Evolutionary conservation across 768 basidiomycete species (phyloP).

Genomic region (Lactifluus subvellereus): DNA sequence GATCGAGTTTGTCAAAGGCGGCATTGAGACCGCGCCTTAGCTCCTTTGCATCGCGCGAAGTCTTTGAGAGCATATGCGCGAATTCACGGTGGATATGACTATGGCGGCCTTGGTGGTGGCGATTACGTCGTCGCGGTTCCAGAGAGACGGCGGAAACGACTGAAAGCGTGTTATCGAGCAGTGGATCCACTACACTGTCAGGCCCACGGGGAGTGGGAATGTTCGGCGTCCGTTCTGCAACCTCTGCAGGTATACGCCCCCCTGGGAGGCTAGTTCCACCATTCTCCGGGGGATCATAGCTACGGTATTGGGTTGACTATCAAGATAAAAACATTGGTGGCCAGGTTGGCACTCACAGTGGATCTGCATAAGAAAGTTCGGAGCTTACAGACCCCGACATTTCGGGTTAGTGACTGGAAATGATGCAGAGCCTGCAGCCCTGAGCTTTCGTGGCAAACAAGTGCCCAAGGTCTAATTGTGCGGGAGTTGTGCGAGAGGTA

Average conservation of each 20-base stretch:
- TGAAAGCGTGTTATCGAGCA: conserved; percentile 15
- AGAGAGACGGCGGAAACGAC: conserved; percentile 20
- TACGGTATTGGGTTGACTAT: conserved; percentile 6
- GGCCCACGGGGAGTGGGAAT: background rate
- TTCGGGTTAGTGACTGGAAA: background rate
- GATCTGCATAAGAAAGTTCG: conserved; percentile 11
- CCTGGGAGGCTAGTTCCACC: background rate
- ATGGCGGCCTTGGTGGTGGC: conserved; percentile 13
- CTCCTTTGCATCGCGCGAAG: conserved; percentile 27
- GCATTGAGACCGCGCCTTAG: conserved; percentile 27
- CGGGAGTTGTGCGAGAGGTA: no score
- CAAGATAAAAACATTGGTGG: conserved; percentile 9
- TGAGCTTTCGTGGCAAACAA: no score
- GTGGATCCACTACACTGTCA: background rate
- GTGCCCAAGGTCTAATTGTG: no score
- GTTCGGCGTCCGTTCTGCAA: background rate
- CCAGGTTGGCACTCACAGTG: conserved; percentile 12
- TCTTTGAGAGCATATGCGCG: conserved; percentile 21
- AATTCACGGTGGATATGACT: conserved; percentile 21
- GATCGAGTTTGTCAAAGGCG: conserved; percentile 34
- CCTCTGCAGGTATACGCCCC: background rate
- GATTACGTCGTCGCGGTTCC: conserved; percentile 22
- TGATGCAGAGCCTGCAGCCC: no score
- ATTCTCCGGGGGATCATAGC: background rate
- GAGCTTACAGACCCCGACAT: conserved; percentile 13